Evolutionary conservation across 2,329 filamentous ascomycete species (phyloP), one percentile per base, ranked within the genome.

Genomic region (Dothistroma septosporum): DNA sequence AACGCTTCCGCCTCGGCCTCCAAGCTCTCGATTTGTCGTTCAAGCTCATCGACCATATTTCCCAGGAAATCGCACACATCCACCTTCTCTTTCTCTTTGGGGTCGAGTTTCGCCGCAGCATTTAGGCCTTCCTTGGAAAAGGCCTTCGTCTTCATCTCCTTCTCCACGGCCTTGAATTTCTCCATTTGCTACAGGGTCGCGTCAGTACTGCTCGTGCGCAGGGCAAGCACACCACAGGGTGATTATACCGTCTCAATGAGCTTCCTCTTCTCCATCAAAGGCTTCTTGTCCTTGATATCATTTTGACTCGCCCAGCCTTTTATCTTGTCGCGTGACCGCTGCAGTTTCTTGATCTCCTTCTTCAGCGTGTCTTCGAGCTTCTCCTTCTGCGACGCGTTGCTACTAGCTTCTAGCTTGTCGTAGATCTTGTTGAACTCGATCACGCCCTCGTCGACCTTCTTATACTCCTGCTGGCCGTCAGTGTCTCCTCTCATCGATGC

Each of bases 71-170:
- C 89, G 78, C 88, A 86, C 32, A 90, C 84, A 70, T 97, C 93
- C 64, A 90, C 82, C 78, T 96, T 96, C 75, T 96, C 93, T 76
- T 95, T 91, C 76, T 97, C 94, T 75, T 92, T 96, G n/a, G 94
- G 94, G 78, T 99, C 94, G 66, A 97, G 84, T 77, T 96, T 95
- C 55, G 91, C 88, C 28, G 92, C 91, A 56, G 93, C 90, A 65
- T 91, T 94, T 66, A 99, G 80, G 49, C 94, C 94, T 78, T 97
- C 94, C 82, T 99, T 97, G 64, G 94, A 97, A 79, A 96, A 99
- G 63, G 94, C 94, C 78, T 99, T 99, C 60, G 94, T 99, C 83
- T 99, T 99, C 94, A 99, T 97, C 73, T 96, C 94, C 82, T 99
- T 99, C 78, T 99, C 94, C 57, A 99, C 94, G n/a, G 92, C 93